Base-by-base conservation (phyloP, 2,329 filamentous ascomycete genomes). In the Fusarium bulbicola region DNA sequence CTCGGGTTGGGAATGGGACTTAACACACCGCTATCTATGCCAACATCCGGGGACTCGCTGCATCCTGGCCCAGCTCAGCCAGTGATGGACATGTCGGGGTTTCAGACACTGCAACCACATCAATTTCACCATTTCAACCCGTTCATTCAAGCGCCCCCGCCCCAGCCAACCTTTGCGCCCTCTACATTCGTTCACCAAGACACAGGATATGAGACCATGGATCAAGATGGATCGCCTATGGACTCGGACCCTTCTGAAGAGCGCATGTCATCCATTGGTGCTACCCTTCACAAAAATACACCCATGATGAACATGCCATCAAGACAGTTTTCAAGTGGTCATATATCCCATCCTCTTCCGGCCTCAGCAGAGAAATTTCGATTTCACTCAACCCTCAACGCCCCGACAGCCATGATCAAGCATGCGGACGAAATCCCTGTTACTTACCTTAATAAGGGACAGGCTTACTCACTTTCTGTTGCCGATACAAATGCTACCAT, bases 361-460 rank as follows among this genome's bases (percentile, higher is more conserved):
- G 77, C 86, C 3, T 86, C 86, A 0, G 88, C 87, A 15, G 91
- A 93, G 77, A 92, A 92, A 79, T 98, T 98, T 79, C 93, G 96
- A 45, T 98, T 94, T 79, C 93, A 96, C 80, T 92, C 94, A 57
- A 96, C 94, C 1, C 84, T 99, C 50, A 97, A 97, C 80, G 95
- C 96, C 3, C 95, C 95, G 7, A 99, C 96, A 0, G 96, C 96
- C 13, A 99, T 98, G 96, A 92, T 97, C 79, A 97, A 93, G 81
- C 91, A 95, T 70, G 84, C 91, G 3, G 93, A 97, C 68, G 95
- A 98, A 81, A 97, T 98, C 30, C 96, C 96, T 0, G 90, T 98
- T n/a, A 98, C 95, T 0, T 99, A 99, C 80, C 88, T 99, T 24
- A 99, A 99, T 85, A 98, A 98, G 82, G 95, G 95, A 30, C 95